Evolutionary conservation across 208 protist genomes (phyloP), one percentile per base, ranked within the genome.

Genomic region (Trypanosoma brucei): DNA sequence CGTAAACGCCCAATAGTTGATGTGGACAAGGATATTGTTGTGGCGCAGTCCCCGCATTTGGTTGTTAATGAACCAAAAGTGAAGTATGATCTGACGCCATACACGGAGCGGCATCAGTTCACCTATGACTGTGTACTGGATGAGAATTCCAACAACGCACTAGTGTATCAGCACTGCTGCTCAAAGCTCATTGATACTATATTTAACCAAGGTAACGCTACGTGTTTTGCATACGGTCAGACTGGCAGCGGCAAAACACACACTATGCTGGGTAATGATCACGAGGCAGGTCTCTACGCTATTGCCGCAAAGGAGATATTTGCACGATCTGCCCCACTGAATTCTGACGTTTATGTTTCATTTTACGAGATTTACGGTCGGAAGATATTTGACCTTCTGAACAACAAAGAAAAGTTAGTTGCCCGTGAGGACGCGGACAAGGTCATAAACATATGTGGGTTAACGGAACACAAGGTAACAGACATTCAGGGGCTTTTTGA

Each of bases 341-440:
- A 86, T 45, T 74, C 88, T 2, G 75, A 85, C 1, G 75, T 94
- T 30, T 93, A 79, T 50, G 88, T 95, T 33, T 93, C 75, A 37
- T 95, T 98, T 75, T 99, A 97, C 83, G 97, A 99, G 67, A 98
- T 99, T 56, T 99, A 99, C 74, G 93, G 94, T 31, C 84, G 89
- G 34, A 97, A 98, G 61, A 89, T 99, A 38, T 98, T 97, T 77
- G 98, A 99, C 65, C 72, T 99, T 40, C 82, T 99, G 0, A 96
- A 98, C 67, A 73, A 93, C 37, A 81, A 94, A 50, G 91, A 97
- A 72, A 85, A 88, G n/a, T 68, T 99, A 14, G 81, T 83, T 13
- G 92, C 94, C 8, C 83, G 91, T 50, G 96, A 99, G 70, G 97
- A 99, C 73, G 92, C 65, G 31, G 86, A 98, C 31, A 86, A 92